Percentiles rank a stretch among this genome's conserved stretches.
Conservation (phyloP, 305 asterid genomes). For the Fraxinus ornus region DNA sequence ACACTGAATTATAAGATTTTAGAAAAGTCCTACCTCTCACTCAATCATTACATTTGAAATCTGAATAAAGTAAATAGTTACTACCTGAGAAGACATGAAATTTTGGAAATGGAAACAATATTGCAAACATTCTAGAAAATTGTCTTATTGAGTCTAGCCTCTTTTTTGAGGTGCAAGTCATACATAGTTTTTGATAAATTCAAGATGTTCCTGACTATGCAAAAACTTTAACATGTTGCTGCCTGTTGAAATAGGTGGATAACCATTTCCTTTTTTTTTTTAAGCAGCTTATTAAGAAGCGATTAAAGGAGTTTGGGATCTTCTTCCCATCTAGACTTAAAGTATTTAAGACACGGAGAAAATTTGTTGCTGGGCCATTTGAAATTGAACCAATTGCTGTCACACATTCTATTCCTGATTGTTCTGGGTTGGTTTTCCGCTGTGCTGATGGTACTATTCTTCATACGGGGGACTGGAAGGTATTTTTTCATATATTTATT, state of each 20-base stretch:
- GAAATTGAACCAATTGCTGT: slow-evolving; percentile 91
- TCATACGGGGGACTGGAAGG: slow-evolving; percentile 99
- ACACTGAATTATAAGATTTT: background rate
- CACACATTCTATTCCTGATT: slow-evolving; percentile 98
- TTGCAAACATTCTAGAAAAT: slow-evolving; percentile 7
- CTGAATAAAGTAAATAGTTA: background rate
- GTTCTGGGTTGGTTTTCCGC: slow-evolving; percentile 95
- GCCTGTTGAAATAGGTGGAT: slow-evolving; percentile 3
- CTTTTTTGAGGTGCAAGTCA: background rate
- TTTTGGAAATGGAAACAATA: slow-evolving; percentile 12
- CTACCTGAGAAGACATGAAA: slow-evolving; percentile 19
- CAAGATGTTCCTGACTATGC: background rate
- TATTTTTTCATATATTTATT: slow-evolving; percentile 30
- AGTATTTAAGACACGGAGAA: slow-evolving; percentile 72
- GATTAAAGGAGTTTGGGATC: slow-evolving; percentile 91
- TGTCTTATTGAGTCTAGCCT: background rate
- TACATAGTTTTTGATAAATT: background rate
- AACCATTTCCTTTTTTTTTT: slow-evolving; percentile 17
- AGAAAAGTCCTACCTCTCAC: background rate
- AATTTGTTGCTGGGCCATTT: slow-evolving; percentile 92
- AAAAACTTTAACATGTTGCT: background rate
- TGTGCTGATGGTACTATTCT: slow-evolving; percentile 97
- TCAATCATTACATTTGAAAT: slow-evolving; percentile 12
- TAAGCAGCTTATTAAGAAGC: slow-evolving; percentile 89
- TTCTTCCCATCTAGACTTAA: slow-evolving; percentile 94